Evolutionary conservation across 192 early-diverging fungal genomes (phyloP).

Genomic region (Pilaira anomala): DNA sequence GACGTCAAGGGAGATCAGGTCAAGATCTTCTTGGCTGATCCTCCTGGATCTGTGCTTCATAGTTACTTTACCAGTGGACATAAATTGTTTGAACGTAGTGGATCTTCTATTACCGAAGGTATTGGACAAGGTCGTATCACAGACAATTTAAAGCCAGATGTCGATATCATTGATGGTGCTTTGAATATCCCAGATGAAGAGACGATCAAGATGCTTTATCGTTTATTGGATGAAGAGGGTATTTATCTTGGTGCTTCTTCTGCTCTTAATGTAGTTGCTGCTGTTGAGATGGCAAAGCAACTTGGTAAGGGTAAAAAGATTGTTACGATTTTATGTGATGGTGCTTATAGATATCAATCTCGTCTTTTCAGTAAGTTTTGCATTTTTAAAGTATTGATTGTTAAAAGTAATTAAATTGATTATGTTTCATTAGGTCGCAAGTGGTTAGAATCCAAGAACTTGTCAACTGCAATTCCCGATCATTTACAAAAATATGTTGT

Average conservation of each 20-base stretch:
- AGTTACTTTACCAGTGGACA: slow-evolving; percentile 72
- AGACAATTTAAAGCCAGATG: slow-evolving; percentile 79
- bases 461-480: slow-evolving; percentile 73
- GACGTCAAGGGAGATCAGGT: slow-evolving; percentile 61
- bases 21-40: slow-evolving; percentile 85
- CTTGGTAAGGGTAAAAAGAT: slow-evolving; percentile 72
- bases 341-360: slow-evolving; percentile 83
- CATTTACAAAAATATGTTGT: slow-evolving; percentile 86
- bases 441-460: slow-evolving; percentile 87
- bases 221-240: slow-evolving; percentile 90
- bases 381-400: slow-evolving; percentile 25
- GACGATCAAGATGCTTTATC: slow-evolving; percentile 83
- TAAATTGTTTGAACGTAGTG: slow-evolving; percentile 64
- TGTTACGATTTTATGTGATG: slow-evolving; percentile 88
- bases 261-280: slow-evolving; percentile 91
- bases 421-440: slow-evolving; percentile 41
- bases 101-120: slow-evolving; percentile 87
- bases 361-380: slow-evolving; percentile 68
- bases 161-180: slow-evolving; percentile 80
- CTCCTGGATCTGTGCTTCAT: slow-evolving; percentile 91
- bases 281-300: slow-evolving; percentile 84
- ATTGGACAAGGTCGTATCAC: slow-evolving; percentile 96
- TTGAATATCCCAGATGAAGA: slow-evolving; percentile 78
- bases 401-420: background rate
- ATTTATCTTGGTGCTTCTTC: slow-evolving; percentile 90